Evolutionary conservation across 352 stramenopile genomes (phyloP), one percentile per base, ranked within the genome.

Genomic region (Pythium myriotylum): DNA sequence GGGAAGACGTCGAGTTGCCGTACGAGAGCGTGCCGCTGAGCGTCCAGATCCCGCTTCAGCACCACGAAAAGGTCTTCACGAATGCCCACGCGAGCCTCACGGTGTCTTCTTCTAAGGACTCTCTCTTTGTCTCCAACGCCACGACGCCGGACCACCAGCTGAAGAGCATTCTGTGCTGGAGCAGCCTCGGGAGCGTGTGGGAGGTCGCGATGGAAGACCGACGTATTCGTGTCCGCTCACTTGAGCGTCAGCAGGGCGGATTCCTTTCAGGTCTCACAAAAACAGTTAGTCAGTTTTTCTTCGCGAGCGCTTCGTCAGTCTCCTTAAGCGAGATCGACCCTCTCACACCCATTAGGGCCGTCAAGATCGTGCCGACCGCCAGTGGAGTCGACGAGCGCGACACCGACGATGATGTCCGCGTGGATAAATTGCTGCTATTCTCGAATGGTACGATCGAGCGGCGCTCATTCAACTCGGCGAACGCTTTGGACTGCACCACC

Each of bases 221-320:
- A 22, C 79, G 84, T n/a, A 84, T 93, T 57, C 84, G 84, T 43
- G 80, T 91, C 27, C 79, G 84, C 22, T 65, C 74, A 19, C 88
- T 93, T 37, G 84, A 93, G 58, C 88, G 86, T 33, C 77, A 85
- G 29, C 81, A 79, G 23, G 65, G 55, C 13, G 81, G 84, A 4
- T 89, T 93, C 48, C 62, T 93, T 24, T 81, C 81, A 1, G 81
- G 84, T 0, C 62, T 91, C 19, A 89, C 81, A 40, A 90, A 86
- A 62, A 87, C 84, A 0, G 81, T 93, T 24, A 85, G 80, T 42
- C 77, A 86, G 57, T 93, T 93, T 62, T 91, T 93, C 67, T 91
- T 91, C 26, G 73, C 77, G 3, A 84, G 66, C 0, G 57, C 67
- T 3, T 72, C 79, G 10, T 70, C 58, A 27, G 49, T 68, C 10